phyloP scores from a whole-genome alignment of 2,329 filamentous ascomycete genomes.

The Botrytis medusae region DNA sequence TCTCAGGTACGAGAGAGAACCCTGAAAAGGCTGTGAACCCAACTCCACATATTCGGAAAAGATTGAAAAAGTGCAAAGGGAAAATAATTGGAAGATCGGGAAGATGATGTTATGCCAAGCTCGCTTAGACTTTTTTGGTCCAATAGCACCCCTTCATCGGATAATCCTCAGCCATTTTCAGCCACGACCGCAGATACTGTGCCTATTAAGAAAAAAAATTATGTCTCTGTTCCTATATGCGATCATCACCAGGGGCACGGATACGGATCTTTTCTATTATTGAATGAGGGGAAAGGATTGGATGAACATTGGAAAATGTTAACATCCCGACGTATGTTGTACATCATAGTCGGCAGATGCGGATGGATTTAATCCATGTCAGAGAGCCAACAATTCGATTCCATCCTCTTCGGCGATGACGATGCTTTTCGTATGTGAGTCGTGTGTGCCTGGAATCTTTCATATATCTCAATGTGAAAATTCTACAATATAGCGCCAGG shows the following conservation, averaged over 20 bases:
- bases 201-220: not conserved
- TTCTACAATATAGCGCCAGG: not conserved
- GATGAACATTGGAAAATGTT: not conserved
- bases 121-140: slow-evolving; percentile 5
- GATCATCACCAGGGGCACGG: slow-evolving; percentile 7
- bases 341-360: slow-evolving; percentile 6
- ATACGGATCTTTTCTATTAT: not conserved
- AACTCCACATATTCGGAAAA: slow-evolving; percentile 6
- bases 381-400: not conserved
- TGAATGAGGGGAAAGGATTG: slow-evolving; percentile 6
- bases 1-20: slow-evolving; percentile 1
- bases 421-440: not conserved
- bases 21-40: slow-evolving; percentile 2
- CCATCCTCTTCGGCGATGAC: not conserved
- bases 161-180: slow-evolving; percentile 53
- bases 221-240: not conserved
- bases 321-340: not conserved
- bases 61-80: not conserved
- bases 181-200: slow-evolving; percentile 46
- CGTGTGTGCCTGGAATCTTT: not conserved
- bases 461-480: not conserved
- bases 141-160: slow-evolving; percentile 45
- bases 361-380: not conserved
- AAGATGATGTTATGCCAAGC: slow-evolving; percentile 20
- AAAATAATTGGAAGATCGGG: slow-evolving; percentile 3